Base-by-base conservation (phyloP, 345 rosid species). In the Hypericum perforatum region DNA sequence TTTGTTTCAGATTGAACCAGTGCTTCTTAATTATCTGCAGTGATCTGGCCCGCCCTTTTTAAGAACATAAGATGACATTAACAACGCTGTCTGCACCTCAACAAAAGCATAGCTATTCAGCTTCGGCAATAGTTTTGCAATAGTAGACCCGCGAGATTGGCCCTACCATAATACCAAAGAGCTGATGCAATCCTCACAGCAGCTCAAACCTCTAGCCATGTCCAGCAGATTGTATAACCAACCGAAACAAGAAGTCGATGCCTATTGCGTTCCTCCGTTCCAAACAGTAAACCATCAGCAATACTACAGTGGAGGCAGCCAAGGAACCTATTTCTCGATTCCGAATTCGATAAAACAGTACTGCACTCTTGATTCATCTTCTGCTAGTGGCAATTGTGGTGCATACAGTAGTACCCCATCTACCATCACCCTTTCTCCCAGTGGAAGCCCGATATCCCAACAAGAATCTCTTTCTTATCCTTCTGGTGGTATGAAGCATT, bases 341-440 rank as follows among this genome's bases (percentile, higher is more conserved):
- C 61, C 57, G 58, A 71, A 64, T 69, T 59, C 78, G 37, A 54
- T n/a, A 38, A 78, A 70, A 45, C 74, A 55, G 15, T 79, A 64
- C 61, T 82, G 94, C 71, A 75, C 76, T 11, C 72, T 71, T 16
- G 95, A 86, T 67, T 82, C 84, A 54, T 80, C 82, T 57, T 77
- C 78, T 39, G 57, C 71, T 38, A 82, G 68, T 57, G 63, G 65
- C 37, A 65, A 53, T 11, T 70, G 57, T 51, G 44, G 64, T 51
- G 53, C 49, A 32, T 63, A 78, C 70, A 71, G 70, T 59, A 71
- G 70, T 59, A 53, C 75, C 55, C 58, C 76, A 7, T 79, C 78
- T 41, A 63, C 76, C 16, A 56, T 65, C 47, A 66, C 64, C 58
- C 72, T 82, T 53, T 76, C 85, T 29, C 65, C 79, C 16, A 67